Evolutionary conservation across 176 grass and related monocot genomes (phyloP).

Genomic region (Triticum timopheevii): DNA sequence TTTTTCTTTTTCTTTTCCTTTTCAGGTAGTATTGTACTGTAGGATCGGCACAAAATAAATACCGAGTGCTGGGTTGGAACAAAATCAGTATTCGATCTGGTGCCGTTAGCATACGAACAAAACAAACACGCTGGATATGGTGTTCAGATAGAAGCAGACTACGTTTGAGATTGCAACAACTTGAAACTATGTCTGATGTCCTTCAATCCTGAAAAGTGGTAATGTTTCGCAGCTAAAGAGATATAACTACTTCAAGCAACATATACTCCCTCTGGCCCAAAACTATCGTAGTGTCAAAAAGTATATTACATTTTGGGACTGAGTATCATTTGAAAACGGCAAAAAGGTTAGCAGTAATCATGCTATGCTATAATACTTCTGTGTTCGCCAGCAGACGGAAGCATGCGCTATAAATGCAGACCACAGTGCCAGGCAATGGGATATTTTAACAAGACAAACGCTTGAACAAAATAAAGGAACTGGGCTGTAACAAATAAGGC

Average conservation of each 20-base stretch:
- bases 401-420: not conserved
- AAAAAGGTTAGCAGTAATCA: no score
- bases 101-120: not conserved
- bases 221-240: not conserved
- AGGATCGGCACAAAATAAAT: not conserved
- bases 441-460: not conserved
- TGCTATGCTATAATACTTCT: not conserved
- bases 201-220: not conserved
- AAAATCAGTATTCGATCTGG: not conserved
- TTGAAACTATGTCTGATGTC: not conserved
- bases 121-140: not conserved
- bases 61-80: not conserved
- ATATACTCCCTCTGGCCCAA: not conserved
- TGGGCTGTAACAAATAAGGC: not conserved
- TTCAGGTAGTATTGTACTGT: not conserved
- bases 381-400: not conserved
- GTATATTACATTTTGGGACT: no score
- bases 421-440: not conserved
- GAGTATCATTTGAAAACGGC: not conserved
- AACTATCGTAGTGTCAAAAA: no score
- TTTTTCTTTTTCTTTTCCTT: no score
- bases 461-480: not conserved
- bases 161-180: not conserved
- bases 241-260: not conserved
- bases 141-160: not conserved